phyloP scores from a whole-genome alignment of 2,329 filamentous ascomycete species.

The Colletotrichum horii region DNA sequence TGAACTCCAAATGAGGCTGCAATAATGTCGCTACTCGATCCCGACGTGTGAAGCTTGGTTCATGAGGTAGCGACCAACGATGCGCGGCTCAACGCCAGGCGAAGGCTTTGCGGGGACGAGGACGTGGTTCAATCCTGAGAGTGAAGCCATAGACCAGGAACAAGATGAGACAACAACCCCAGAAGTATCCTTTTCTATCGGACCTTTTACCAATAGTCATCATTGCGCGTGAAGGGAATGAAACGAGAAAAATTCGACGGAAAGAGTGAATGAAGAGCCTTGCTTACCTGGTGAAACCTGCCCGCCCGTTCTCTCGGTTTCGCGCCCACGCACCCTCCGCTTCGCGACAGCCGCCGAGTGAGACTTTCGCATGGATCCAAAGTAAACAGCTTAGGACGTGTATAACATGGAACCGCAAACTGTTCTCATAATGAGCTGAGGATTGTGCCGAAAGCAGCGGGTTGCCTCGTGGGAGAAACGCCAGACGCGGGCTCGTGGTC shows the following conservation, averaged over 20 bases:
- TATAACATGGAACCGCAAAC: background rate
- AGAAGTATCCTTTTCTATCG: slow-evolving; percentile 54
- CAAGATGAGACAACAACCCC: slow-evolving; percentile 43
- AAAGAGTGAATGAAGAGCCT: background rate
- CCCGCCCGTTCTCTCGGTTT: background rate
- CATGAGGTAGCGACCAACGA: background rate
- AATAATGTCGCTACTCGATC: background rate
- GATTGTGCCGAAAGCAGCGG: background rate
- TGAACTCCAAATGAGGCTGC: slow-evolving; percentile 57
- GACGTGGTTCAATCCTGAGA: slow-evolving; percentile 20
- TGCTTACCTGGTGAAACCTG: background rate
- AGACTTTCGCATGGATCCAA: slow-evolving; percentile 8
- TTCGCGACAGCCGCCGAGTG: background rate
- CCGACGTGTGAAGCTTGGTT: background rate
- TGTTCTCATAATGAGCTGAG: background rate
- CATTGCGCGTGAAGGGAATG: slow-evolving; percentile 37
- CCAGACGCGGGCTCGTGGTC: background rate
- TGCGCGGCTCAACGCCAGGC: background rate
- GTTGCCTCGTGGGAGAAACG: background rate
- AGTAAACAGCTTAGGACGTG: background rate
- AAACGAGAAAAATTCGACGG: background rate
- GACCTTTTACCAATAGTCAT: slow-evolving; percentile 72
- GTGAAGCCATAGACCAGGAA: slow-evolving; percentile 21
- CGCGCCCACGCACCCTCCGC: slow-evolving; percentile 13
- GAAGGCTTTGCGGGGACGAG: slow-evolving; percentile 1